Percentiles rank a stretch among this genome's conserved stretches.
Conservation (phyloP, 1,284 basidiomycete species). For the Schizophyllum commune region DNA sequence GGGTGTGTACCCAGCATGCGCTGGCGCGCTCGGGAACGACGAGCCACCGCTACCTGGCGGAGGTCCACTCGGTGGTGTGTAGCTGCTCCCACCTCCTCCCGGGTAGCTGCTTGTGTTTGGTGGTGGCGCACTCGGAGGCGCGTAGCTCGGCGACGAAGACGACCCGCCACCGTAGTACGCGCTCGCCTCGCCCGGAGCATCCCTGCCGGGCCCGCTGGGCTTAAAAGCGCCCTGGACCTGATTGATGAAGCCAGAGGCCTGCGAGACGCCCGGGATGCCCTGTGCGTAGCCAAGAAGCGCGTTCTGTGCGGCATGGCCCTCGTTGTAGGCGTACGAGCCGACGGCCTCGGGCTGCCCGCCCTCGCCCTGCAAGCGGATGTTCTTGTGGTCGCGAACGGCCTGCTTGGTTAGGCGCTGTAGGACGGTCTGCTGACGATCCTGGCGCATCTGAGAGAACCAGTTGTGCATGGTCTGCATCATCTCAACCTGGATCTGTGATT, state of each 20-base stretch:
- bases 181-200: conserved; percentile 15
- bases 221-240: background rate
- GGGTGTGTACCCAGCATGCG: conserved; percentile 20
- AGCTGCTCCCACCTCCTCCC: background rate
- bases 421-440: conserved; percentile 38
- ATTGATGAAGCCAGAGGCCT: conserved; percentile 29
- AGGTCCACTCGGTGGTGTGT: conserved; percentile 1
- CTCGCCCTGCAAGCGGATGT: conserved; percentile 54
- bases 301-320: conserved; percentile 41
- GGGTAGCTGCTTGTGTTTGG: background rate
- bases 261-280: conserved; percentile 42
- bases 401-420: conserved; percentile 59
- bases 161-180: background rate
- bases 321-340: conserved; percentile 37
- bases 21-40: conserved; percentile 1
- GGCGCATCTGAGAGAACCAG: conserved; percentile 55
- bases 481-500: conserved; percentile 68
- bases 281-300: conserved; percentile 37
- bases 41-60: conserved; percentile 2
- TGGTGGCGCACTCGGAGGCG: background rate
- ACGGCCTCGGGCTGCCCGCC: conserved; percentile 37
- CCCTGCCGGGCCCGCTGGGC: conserved; percentile 22
- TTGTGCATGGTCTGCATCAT: conserved; percentile 63
- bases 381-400: conserved; percentile 65
- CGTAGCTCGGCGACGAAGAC: background rate